phyloP scores from a whole-genome alignment of 2,329 filamentous ascomycete genomes.

The Alternaria sp. region DNA sequence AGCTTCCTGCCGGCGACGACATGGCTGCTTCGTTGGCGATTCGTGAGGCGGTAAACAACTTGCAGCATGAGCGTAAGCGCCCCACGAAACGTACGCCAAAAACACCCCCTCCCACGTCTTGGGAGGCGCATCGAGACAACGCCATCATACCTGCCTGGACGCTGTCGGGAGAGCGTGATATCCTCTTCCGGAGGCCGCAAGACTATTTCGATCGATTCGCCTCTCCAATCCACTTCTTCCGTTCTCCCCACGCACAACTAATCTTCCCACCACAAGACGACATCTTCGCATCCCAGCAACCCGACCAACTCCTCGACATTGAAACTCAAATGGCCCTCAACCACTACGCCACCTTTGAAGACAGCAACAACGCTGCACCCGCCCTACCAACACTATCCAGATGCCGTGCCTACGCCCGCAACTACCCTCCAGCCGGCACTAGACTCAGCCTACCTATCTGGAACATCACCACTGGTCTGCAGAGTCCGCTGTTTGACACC shows the following conservation, averaged over 20 bases:
- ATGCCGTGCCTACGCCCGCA: slow-evolving; percentile 49
- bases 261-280: slow-evolving; percentile 39
- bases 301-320: slow-evolving; percentile 40
- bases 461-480: slow-evolving; percentile 51
- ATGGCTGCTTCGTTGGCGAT: slow-evolving; percentile 28
- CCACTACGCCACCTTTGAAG: slow-evolving; percentile 40
- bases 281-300: slow-evolving; percentile 37
- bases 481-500: slow-evolving; percentile 53
- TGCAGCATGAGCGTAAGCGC: slow-evolving; percentile 18
- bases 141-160: slow-evolving; percentile 37
- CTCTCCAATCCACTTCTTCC: slow-evolving; percentile 61
- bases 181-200: slow-evolving; percentile 54
- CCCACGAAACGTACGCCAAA: slow-evolving; percentile 33
- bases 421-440: slow-evolving; percentile 54
- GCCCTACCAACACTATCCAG: slow-evolving; percentile 36
- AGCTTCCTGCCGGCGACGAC: slow-evolving; percentile 43
- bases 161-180: slow-evolving; percentile 47
- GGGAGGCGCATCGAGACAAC: slow-evolving; percentile 41
- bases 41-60: slow-evolving; percentile 14
- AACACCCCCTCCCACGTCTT: slow-evolving; percentile 33
- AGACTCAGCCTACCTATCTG: slow-evolving; percentile 54
- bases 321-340: slow-evolving; percentile 41
- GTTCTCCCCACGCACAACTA: slow-evolving; percentile 52
- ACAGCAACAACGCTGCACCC: slow-evolving; percentile 10
- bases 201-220: slow-evolving; percentile 61